phyloP scores from a whole-genome alignment of 2,329 filamentous ascomycete genomes.

The Xylaria sp. region DNA sequence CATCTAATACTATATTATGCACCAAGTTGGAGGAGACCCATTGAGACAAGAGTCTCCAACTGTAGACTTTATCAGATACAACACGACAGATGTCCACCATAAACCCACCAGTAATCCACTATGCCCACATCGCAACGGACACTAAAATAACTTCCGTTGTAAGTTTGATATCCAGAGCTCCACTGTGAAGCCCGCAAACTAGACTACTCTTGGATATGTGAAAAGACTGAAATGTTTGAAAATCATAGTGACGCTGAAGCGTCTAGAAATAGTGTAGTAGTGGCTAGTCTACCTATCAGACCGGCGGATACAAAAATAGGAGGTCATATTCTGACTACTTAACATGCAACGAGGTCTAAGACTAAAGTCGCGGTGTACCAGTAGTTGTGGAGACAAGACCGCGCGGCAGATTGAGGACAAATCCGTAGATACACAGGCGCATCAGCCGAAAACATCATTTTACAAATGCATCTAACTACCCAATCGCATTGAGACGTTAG shows the following conservation, averaged over 20 bases:
- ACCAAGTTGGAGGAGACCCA: conserved; percentile 1
- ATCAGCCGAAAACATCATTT: background rate
- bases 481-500: conserved; percentile 11
- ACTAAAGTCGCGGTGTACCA: background rate
- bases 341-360: background rate
- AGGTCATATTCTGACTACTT: background rate
- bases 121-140: conserved; percentile 22
- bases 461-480: background rate
- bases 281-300: background rate
- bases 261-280: background rate
- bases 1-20: conserved; percentile 1
- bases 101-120: conserved; percentile 21
- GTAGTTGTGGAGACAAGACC: conserved; percentile 17
- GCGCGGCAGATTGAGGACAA: conserved; percentile 4
- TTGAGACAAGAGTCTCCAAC: conserved; percentile 17
- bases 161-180: background rate
- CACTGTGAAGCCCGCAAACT: conserved; percentile 8
- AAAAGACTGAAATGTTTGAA: background rate
- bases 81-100: conserved; percentile 13
- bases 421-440: conserved; percentile 1
- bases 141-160: conserved; percentile 27
- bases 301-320: background rate
- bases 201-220: background rate
- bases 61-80: background rate
- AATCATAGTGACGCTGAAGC: background rate